Conservation (phyloP, 1,139 yeast species). For the Torulaspora globosa region DNA sequence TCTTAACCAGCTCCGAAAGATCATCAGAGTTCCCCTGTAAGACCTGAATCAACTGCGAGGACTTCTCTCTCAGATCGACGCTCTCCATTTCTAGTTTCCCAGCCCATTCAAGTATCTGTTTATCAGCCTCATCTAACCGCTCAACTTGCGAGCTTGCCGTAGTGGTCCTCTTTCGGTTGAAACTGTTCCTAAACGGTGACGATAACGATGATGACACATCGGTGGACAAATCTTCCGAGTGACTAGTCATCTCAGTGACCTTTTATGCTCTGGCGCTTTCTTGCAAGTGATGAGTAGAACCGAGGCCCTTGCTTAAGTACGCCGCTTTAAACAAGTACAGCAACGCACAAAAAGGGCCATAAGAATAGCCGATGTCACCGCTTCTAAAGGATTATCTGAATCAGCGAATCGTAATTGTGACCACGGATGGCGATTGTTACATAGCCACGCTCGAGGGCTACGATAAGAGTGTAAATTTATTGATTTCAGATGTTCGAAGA, state of each 20-base stretch:
- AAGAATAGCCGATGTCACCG: constrained; percentile 29
- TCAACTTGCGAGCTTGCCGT: constrained; percentile 13
- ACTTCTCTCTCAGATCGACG: constrained; percentile 39
- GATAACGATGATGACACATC: constrained; percentile 15
- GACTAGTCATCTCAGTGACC: constrained; percentile 2
- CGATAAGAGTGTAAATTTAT: constrained; percentile 74
- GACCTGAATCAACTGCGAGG: constrained; percentile 31
- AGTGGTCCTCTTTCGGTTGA: constrained; percentile 5
- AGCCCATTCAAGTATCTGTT: constrained; percentile 44
- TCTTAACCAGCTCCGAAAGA: constrained; percentile 14
- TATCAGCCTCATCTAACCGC: constrained; percentile 34
- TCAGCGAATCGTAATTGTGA: constrained; percentile 61
- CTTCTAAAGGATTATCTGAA: constrained; percentile 33
- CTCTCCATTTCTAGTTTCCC: constrained; percentile 44
- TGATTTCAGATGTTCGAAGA: constrained; percentile 61
- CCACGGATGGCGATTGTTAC: constrained; percentile 77
- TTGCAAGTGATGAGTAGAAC: not conserved
- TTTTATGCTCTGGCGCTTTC: constrained; percentile 1
- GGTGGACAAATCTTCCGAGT: constrained; percentile 12
- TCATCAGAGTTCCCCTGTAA: constrained; percentile 24
- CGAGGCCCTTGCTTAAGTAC: not conserved
- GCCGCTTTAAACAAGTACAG: constrained; percentile 3
- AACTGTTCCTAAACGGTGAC: constrained; percentile 12
- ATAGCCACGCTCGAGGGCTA: constrained; percentile 71
- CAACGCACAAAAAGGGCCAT: constrained; percentile 3